Conservation (phyloP, 768 basidiomycete genomes). For the Fomitopsis pulvina region DNA sequence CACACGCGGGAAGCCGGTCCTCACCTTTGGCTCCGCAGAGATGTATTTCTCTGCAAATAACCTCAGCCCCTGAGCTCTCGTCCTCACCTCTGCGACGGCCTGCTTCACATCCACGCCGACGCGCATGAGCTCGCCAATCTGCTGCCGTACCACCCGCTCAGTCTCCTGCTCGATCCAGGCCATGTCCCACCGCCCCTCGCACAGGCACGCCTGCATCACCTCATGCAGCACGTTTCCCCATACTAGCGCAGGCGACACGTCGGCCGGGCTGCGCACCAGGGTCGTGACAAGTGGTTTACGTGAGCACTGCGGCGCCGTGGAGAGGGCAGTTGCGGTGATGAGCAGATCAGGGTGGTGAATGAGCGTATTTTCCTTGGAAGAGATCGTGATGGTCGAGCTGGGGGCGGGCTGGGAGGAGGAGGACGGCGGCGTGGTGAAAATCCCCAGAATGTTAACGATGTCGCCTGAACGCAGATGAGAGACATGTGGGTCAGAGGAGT, state of each 20-base stretch:
- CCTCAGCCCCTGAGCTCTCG: slow-evolving; percentile 57
- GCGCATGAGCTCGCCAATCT: slow-evolving; percentile 56
- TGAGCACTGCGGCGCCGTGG: slow-evolving; percentile 74
- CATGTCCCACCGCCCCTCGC: slow-evolving; percentile 54
- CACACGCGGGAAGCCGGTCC: slow-evolving; percentile 2
- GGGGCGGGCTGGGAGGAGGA: slow-evolving; percentile 28
- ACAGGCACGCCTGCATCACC: slow-evolving; percentile 78
- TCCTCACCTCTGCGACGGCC: slow-evolving; percentile 57
- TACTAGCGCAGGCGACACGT: slow-evolving; percentile 60
- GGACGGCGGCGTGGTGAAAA: slow-evolving; percentile 22
- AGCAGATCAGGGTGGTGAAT: slow-evolving; percentile 92
- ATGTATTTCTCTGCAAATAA: slow-evolving; percentile 66
- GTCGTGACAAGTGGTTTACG: slow-evolving; percentile 80
- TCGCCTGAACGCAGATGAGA: slow-evolving; percentile 50
- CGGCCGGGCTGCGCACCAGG: slow-evolving; percentile 51
- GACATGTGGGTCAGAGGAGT: neutral
- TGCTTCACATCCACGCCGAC: slow-evolving; percentile 51
- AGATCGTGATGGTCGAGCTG: slow-evolving; percentile 48
- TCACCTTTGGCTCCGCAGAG: slow-evolving; percentile 55
- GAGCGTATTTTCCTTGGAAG: slow-evolving; percentile 58
- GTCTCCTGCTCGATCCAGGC: slow-evolving; percentile 54
- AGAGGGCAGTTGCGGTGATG: slow-evolving; percentile 83
- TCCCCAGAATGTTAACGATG: slow-evolving; percentile 69
- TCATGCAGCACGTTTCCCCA: slow-evolving; percentile 96
- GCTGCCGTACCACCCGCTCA: slow-evolving; percentile 44